A percentile compares a stretch with the other conserved stretches of the same genome.
Conservation (phyloP, 306 rosid species). For the Arachis hypogaea region DNA sequence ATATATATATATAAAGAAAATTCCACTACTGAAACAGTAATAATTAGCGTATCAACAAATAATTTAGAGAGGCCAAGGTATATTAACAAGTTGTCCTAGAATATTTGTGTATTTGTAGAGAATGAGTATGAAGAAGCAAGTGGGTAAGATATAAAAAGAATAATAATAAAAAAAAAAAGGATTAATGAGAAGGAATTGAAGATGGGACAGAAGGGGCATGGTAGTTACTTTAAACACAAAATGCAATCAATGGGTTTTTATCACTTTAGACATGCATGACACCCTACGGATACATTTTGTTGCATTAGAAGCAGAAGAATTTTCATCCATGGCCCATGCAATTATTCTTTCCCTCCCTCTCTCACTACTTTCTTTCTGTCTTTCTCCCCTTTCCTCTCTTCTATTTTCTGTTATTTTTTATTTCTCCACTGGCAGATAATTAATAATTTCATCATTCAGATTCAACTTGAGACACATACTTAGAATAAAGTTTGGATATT, state of each 20-base stretch:
- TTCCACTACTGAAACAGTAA: background rate
- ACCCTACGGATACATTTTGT: constrained; percentile 50
- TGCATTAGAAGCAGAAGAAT: constrained; percentile 61
- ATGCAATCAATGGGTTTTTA: constrained; percentile 49
- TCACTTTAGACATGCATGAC: constrained; percentile 55
- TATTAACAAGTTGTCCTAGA: constrained; percentile 15
- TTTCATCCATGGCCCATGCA: constrained; percentile 47
- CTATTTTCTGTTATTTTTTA: constrained; percentile 13
- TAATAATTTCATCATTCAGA: too few relatives aligned
- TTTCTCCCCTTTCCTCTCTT: constrained; percentile 34
- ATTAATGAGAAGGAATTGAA: constrained; percentile 29
- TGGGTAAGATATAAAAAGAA: constrained; percentile 26
- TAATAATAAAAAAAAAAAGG: constrained; percentile 16
- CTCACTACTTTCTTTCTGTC: constrained; percentile 46
- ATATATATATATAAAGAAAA: background rate
- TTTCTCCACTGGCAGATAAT: background rate
- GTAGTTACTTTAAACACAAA: constrained; percentile 37
- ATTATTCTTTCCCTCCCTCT: too few relatives aligned
- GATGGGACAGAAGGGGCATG: constrained; percentile 38
- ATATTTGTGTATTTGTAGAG: background rate
- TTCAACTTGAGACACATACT: too few relatives aligned
- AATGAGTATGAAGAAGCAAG: constrained; percentile 27
- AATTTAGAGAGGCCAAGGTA: constrained; percentile 14
- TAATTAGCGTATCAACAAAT: constrained; percentile 5
- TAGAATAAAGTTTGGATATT: too few relatives aligned